Evolutionary conservation across 768 basidiomycete species (phyloP).

Genomic region (Hygrocybe punicea): DNA sequence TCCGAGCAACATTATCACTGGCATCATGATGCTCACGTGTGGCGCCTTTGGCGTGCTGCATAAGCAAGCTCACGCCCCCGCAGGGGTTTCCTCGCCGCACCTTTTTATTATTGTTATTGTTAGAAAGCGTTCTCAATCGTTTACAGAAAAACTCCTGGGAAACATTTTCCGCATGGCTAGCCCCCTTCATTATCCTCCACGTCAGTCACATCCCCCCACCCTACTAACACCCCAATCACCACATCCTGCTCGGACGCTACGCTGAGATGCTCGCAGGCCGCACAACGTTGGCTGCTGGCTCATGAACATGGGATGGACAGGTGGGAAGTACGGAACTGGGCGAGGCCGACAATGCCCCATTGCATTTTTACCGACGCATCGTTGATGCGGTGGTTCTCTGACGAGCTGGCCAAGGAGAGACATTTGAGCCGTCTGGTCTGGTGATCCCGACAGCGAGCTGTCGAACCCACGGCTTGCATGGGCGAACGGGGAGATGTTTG

Average conservation of each 20-base stretch:
- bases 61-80: slow-evolving; percentile 85
- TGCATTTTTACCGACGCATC: slow-evolving; percentile 91
- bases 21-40: slow-evolving; percentile 97
- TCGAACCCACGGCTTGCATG: slow-evolving; percentile 87
- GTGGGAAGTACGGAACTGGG: slow-evolving; percentile 87
- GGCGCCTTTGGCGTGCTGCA: slow-evolving; percentile 98
- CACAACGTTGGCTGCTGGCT: slow-evolving; percentile 93
- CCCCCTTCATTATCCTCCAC: slow-evolving; percentile 99
- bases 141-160: slow-evolving; percentile 90
- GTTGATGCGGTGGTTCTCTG: slow-evolving; percentile 96
- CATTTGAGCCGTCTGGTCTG: slow-evolving; percentile 77
- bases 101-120: background rate
- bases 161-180: slow-evolving; percentile 99
- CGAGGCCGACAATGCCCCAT: slow-evolving; percentile 94
- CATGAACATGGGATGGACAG: slow-evolving; percentile 98
- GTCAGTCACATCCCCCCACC: slow-evolving; percentile 38
- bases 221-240: background rate
- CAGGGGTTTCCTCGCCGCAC: slow-evolving; percentile 93
- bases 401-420: slow-evolving; percentile 82
- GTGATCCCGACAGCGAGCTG: slow-evolving; percentile 82
- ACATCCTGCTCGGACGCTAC: slow-evolving; percentile 78
- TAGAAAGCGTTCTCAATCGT: slow-evolving; percentile 17
- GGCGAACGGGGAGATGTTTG: slow-evolving; percentile 85
- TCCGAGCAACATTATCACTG: slow-evolving; percentile 95
- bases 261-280: slow-evolving; percentile 95